Conservation (phyloP, 768 basidiomycete species). For the Tulasnella sp. region DNA sequence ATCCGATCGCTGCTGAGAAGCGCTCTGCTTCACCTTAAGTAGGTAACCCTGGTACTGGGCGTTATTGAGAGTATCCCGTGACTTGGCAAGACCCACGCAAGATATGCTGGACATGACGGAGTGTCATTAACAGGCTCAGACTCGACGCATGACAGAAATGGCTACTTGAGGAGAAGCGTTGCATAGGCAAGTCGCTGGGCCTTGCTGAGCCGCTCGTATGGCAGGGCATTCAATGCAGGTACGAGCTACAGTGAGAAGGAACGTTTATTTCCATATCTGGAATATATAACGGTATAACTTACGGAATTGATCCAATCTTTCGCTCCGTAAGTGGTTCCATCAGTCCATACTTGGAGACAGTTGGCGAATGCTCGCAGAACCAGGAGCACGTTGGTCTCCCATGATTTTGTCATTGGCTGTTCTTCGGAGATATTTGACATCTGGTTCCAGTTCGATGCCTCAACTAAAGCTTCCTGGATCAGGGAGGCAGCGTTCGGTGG, state of each 20-base stretch:
- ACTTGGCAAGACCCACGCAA: background rate
- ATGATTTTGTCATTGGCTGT: slow-evolving; percentile 47
- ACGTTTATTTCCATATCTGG: background rate
- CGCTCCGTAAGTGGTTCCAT: slow-evolving; percentile 40
- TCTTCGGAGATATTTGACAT: background rate
- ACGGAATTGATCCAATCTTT: slow-evolving; percentile 56
- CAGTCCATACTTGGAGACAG: slow-evolving; percentile 49
- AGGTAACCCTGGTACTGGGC: slow-evolving; percentile 3
- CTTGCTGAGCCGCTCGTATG: slow-evolving; percentile 52
- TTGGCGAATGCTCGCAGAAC: slow-evolving; percentile 78
- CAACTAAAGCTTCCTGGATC: slow-evolving; percentile 59
- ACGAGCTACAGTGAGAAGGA: slow-evolving; percentile 47
- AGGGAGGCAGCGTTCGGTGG: background rate
- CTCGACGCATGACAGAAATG: slow-evolving; percentile 27
- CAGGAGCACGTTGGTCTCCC: slow-evolving; percentile 83
- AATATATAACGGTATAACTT: slow-evolving; percentile 30
- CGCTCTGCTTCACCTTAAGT: background rate
- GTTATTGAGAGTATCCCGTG: background rate
- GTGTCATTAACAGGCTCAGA: background rate
- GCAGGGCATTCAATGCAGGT: slow-evolving; percentile 33
- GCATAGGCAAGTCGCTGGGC: slow-evolving; percentile 70
- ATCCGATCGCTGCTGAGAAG: slow-evolving; percentile 30
- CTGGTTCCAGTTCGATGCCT: slow-evolving; percentile 61
- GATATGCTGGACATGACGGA: background rate
- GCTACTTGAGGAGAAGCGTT: slow-evolving; percentile 86